A percentile compares a stretch with the other conserved stretches of the same genome.
Evolutionary conservation across 805 yeast species (phyloP).

Genomic region (Zygosaccharomyces gambellarensis): DNA sequence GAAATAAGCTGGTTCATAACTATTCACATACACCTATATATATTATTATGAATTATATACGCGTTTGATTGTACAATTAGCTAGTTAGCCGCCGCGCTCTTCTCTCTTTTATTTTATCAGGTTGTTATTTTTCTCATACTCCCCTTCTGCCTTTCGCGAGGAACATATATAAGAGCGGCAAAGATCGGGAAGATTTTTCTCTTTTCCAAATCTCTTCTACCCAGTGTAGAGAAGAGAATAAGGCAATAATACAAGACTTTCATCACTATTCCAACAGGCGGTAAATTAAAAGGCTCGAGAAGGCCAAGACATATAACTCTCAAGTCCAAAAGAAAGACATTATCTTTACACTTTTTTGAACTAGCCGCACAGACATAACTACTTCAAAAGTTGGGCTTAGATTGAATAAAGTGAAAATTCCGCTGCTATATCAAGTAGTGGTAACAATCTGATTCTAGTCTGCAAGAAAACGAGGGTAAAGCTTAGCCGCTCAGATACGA

Average conservation of each 20-base stretch:
- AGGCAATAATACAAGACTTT: not conserved
- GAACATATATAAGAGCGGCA: not conserved
- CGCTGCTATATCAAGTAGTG: no score
- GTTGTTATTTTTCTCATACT: not conserved
- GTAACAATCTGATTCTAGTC: not conserved
- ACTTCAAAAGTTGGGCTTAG: not conserved
- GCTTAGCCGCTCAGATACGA: not conserved
- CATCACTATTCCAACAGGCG: not conserved
- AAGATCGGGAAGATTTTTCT: not conserved
- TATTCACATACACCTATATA: not conserved
- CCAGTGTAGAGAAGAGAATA: not conserved
- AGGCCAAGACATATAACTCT: not conserved
- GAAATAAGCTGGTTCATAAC: conserved; percentile 47
- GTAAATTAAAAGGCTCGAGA: not conserved
- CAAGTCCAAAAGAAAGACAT: not conserved
- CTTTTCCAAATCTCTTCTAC: not conserved
- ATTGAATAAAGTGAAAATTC: not conserved
- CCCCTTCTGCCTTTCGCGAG: not conserved
- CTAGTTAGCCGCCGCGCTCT: not conserved
- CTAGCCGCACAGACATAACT: not conserved
- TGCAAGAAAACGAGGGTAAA: not conserved
- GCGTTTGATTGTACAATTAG: not conserved
- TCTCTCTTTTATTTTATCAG: not conserved
- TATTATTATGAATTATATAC: not conserved
- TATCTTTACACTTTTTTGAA: no score